Evolutionary conservation across 768 basidiomycete genomes (phyloP).

Genomic region (Agrocybe pediades): DNA sequence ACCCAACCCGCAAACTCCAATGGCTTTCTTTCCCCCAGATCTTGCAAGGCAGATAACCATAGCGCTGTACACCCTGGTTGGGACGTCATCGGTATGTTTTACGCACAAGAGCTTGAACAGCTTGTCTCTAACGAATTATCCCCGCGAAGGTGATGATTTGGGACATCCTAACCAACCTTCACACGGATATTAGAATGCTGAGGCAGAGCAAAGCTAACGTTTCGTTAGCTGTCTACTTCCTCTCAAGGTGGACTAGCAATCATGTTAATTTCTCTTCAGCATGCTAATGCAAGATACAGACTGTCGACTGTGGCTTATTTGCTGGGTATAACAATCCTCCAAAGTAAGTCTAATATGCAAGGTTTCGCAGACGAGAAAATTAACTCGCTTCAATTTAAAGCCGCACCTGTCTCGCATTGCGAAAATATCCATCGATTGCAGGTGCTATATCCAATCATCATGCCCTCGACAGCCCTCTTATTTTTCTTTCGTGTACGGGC

Average conservation of each 20-base stretch:
- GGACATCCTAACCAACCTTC: slow-evolving; percentile 3
- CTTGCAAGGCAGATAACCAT: not conserved
- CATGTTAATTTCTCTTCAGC: not conserved
- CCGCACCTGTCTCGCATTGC: not conserved
- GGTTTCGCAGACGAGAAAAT: too few species aligned
- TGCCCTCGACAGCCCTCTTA: slow-evolving; percentile 1
- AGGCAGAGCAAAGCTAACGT: not conserved
- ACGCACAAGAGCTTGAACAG: too few species aligned
- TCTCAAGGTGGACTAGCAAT: slow-evolving; percentile 18
- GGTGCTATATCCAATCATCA: not conserved
- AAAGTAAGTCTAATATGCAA: not conserved
- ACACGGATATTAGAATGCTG: slow-evolving; percentile 2
- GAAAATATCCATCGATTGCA: not conserved
- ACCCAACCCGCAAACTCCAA: not conserved
- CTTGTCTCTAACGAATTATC: not conserved
- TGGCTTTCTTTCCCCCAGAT: slow-evolving; percentile 4
- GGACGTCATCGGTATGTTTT: not conserved
- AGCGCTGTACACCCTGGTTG: not conserved
- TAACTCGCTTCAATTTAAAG: not conserved
- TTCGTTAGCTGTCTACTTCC: slow-evolving; percentile 21
- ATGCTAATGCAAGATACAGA: not conserved
- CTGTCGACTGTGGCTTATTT: not conserved
- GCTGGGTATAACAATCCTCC: not conserved
- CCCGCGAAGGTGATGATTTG: slow-evolving; percentile 6
- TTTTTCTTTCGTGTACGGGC: slow-evolving; percentile 11